Base-by-base conservation (phyloP, 805 yeast species). In the Candida gorgasii region DNA sequence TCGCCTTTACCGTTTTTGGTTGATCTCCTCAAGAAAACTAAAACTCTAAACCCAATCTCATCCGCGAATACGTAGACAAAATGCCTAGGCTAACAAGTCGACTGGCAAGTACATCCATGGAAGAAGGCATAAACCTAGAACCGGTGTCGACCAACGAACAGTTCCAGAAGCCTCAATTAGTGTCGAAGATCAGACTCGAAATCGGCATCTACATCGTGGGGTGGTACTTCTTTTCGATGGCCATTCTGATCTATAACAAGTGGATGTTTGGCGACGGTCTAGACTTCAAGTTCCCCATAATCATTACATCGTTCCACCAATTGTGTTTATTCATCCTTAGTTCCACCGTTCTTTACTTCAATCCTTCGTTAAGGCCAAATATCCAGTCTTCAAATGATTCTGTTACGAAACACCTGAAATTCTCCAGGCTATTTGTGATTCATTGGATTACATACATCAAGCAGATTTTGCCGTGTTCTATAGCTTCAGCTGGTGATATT, bases 231-330 rank as follows among this genome's bases (percentile, higher is more conserved):
- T 83, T 84, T 45, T 82, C 90, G 5, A 67, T 86, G 43, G 65
- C 86, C 13, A 78, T 86, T 14, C 82, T 90, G 7, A 62, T 87
- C 22, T 93, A 92, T 67, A 93, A 93, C 71, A 90, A 90, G 67
- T 89, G 97, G 97, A 92, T 92, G 97, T 93, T 92, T 67, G 90
- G 92, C 29, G 73, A 76, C 8, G 85, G 88, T 14, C 69, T 90
- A 43, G 79, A 86, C 57, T 84, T 93, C 54, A 78, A 80, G 23
- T 93, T 81, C 58, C 99, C 99, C 1, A 76, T 93, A 16, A 65
- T 90, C 20, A 79, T 90, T 40, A 93, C 99, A 0, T 72, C 90
- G 3, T 74, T 83, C 52, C 99, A 93, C 65, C 98, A 93, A 65
- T 57, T 84, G 19, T 77, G 84, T 36, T 76, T 89, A 32, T 68